A percentile compares a stretch with the other conserved stretches of the same genome.
Evolutionary conservation across 176 grass and related monocot genomes (phyloP).

Genomic region (Echinochloa phyllopogon): DNA sequence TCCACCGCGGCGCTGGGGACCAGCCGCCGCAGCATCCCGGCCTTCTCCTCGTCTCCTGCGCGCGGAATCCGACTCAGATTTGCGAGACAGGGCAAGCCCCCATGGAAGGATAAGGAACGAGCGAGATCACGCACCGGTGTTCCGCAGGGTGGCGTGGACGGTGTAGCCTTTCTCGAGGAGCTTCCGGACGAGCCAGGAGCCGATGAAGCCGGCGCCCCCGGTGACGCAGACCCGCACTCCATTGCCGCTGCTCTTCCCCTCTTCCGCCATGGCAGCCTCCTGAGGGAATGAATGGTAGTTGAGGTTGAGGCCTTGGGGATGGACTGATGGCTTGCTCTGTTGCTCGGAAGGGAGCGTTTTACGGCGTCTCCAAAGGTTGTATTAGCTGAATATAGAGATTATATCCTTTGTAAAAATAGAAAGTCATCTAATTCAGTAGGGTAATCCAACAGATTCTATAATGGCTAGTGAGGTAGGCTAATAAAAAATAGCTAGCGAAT

Average conservation of each 20-base stretch:
- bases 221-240: conserved; percentile 41
- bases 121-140: conserved; percentile 19
- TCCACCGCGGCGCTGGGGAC: conserved; percentile 49
- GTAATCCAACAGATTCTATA: no score
- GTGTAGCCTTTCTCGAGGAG: conserved; percentile 47
- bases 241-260: neutral
- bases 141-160: conserved; percentile 46
- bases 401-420: no score
- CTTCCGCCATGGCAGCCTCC: conserved; percentile 19
- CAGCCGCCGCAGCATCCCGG: conserved; percentile 44
- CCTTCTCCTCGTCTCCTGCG: conserved; percentile 58
- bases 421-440: no score
- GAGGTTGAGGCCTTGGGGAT: no score
- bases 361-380: no score
- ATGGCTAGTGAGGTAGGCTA: no score
- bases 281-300: no score
- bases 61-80: neutral
- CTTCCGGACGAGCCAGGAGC: conserved; percentile 53
- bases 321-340: no score
- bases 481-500: no score
- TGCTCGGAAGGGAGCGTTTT: no score
- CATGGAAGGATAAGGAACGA: neutral
- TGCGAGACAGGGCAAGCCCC: no score
- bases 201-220: conserved; percentile 55
- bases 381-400: no score